A percentile compares a stretch with the other conserved stretches of the same genome.
Evolutionary conservation across 495 filamentous ascomycete species (phyloP).

Genomic region (Parathielavia appendiculata): DNA sequence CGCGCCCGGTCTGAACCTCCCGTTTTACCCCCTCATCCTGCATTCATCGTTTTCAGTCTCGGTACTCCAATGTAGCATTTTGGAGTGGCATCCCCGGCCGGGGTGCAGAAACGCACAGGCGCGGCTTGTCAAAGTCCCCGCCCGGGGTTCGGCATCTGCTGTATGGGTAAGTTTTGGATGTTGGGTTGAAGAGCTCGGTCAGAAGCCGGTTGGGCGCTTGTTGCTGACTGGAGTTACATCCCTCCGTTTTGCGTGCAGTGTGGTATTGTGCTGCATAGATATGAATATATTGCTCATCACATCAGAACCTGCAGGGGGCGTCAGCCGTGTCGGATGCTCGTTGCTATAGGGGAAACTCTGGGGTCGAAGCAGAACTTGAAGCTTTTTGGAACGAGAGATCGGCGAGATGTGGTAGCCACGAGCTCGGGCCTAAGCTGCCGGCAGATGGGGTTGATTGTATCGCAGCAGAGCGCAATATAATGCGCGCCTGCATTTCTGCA

Average conservation of each 20-base stretch:
- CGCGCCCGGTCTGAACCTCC: slow-evolving; percentile 3
- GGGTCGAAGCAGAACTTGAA: too few species aligned
- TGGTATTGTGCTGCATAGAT: too few species aligned
- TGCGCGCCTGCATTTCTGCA: background rate
- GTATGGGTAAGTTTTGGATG: background rate
- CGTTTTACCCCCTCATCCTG: background rate
- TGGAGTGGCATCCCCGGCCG: background rate
- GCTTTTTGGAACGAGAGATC: background rate
- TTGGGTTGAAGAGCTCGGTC: too few species aligned
- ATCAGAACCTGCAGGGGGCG: too few species aligned
- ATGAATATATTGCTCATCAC: too few species aligned
- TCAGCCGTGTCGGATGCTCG: too few species aligned
- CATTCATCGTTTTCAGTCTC: background rate
- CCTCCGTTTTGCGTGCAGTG: too few species aligned
- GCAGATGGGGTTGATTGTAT: slow-evolving; percentile 6
- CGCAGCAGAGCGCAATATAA: background rate
- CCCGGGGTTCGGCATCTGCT: too few species aligned
- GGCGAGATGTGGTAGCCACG: background rate
- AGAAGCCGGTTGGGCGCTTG: too few species aligned
- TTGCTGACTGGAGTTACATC: too few species aligned
- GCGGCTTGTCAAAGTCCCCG: background rate
- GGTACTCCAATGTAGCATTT: slow-evolving; percentile 1
- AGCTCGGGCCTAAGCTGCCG: background rate
- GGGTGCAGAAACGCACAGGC: slow-evolving; percentile 6
- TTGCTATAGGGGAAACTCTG: too few species aligned